A percentile compares a stretch with the other conserved stretches of the same genome.
These are phyloP conservation scores for Colletotrichum sp. DNA, from an alignment of 2,329 filamentous ascomycete species.

Conservation along the genomic window DNA sequence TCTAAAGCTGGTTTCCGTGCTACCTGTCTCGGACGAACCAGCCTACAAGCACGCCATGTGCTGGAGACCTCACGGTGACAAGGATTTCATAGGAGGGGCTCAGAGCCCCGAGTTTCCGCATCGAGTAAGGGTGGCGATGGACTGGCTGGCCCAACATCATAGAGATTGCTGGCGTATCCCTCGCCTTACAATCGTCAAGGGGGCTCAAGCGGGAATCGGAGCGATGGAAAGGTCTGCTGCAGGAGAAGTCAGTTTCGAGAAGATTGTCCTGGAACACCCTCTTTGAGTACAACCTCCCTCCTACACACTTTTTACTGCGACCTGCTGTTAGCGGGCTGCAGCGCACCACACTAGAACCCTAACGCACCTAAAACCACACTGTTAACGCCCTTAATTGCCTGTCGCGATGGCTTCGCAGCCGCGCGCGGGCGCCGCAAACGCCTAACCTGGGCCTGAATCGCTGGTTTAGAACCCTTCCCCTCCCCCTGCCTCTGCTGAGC, in stretches of 20 bases:
- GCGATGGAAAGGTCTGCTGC: background rate
- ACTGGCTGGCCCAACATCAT: background rate
- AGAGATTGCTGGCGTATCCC: background rate
- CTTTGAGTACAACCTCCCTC: background rate
- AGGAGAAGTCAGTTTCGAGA: background rate
- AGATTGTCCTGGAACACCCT: background rate
- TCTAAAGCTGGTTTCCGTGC: background rate
- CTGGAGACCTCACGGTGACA: background rate
- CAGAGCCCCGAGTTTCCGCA: background rate
- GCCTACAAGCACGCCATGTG: background rate
- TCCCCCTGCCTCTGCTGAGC: background rate
- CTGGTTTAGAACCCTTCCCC: background rate
- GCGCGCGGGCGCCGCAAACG: rapidly evolving
- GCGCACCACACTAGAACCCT: background rate
- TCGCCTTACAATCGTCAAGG: background rate
- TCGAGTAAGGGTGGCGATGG: background rate
- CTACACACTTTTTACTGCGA: background rate
- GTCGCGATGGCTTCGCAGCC: background rate
- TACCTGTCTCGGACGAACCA: background rate
- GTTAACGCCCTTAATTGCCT: background rate
- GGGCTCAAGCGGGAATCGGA: background rate
- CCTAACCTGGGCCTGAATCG: background rate
- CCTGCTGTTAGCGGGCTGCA: background rate
- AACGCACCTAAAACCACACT: rapidly evolving
- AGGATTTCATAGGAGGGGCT: background rate